Evolutionary conservation across 371 early-diverging fungal species (phyloP).

Genomic region (Apophysomyces ossiformis): DNA sequence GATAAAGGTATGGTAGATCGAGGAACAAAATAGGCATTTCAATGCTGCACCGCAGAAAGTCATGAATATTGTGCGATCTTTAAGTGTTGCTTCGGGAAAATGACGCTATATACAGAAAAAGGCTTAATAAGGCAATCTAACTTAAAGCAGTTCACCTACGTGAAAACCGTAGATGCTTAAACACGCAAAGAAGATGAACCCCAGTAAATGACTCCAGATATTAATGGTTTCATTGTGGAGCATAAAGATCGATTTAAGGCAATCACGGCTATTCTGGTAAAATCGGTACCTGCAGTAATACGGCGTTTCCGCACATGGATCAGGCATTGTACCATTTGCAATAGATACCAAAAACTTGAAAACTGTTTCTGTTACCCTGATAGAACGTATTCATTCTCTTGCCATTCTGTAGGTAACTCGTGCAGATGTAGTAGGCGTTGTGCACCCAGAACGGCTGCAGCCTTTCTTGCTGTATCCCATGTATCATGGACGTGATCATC

Average conservation of each 20-base stretch:
- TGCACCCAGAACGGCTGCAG: slow-evolving; percentile 57
- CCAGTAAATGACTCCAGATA: slow-evolving; percentile 74
- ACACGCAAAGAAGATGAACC: slow-evolving; percentile 60
- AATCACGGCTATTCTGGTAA: slow-evolving; percentile 53
- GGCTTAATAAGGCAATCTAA: neutral
- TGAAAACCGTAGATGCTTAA: slow-evolving; percentile 59
- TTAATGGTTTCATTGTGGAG: slow-evolving; percentile 77
- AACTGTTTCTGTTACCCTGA: slow-evolving; percentile 44
- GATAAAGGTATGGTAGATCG: slow-evolving; percentile 72
- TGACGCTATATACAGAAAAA: slow-evolving; percentile 35
- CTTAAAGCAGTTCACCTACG: slow-evolving; percentile 27
- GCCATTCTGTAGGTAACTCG: slow-evolving; percentile 68
- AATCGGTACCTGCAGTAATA: slow-evolving; percentile 57
- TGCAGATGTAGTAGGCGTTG: slow-evolving; percentile 63
- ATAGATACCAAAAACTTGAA: neutral
- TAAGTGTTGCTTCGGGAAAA: slow-evolving; percentile 53
- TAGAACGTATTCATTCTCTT: slow-evolving; percentile 70
- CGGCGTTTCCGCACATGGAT: slow-evolving; percentile 3
- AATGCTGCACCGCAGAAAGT: slow-evolving; percentile 66
- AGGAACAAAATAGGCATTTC: slow-evolving; percentile 72
- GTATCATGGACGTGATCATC: slow-evolving; percentile 53
- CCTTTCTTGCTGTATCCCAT: slow-evolving; percentile 54
- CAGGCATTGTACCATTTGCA: neutral
- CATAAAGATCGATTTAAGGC: slow-evolving; percentile 64
- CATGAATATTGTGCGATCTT: slow-evolving; percentile 58